These are phyloP conservation scores for Glebionis coronaria DNA, from an alignment of 129 eudicot genomes.

Conservation along the genomic window DNA sequence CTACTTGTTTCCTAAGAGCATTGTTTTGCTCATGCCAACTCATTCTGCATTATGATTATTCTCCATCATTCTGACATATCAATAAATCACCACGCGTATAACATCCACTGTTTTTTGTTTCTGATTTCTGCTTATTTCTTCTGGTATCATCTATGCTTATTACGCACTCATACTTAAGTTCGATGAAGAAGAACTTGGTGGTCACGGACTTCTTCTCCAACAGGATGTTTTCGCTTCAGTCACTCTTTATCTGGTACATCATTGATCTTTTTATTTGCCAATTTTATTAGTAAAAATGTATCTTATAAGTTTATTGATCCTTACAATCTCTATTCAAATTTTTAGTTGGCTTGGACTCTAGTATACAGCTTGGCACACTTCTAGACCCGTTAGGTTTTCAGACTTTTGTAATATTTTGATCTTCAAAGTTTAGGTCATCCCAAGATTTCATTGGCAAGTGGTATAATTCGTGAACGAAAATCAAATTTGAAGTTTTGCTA, in stretches of 20 bases:
- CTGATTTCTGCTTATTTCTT: slow-evolving; percentile 72
- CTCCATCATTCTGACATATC: no score
- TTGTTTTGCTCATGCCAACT: not conserved
- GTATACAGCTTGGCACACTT: slow-evolving; percentile 94
- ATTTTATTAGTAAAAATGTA: not conserved
- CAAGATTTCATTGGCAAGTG: slow-evolving; percentile 17
- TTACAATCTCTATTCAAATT: not conserved
- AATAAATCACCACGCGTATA: no score
- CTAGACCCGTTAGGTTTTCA: slow-evolving; percentile 22
- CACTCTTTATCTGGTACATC: slow-evolving; percentile 76
- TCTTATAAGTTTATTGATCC: not conserved
- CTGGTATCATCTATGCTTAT: slow-evolving; percentile 80
- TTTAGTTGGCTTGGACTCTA: slow-evolving; percentile 89
- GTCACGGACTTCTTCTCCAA: slow-evolving; percentile 92
- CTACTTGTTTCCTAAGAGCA: not conserved
- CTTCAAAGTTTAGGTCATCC: slow-evolving; percentile 14
- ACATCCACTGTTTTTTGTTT: slow-evolving; percentile 19
- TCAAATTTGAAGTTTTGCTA: slow-evolving; percentile 11
- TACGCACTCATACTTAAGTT: slow-evolving; percentile 71
- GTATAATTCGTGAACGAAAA: no score
- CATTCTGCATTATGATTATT: not conserved
- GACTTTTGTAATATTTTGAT: slow-evolving; percentile 2
- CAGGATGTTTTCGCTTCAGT: slow-evolving; percentile 96
- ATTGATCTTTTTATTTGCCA: not conserved
- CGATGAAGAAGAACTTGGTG: slow-evolving; percentile 97